Conservation (phyloP, 768 basidiomycete species). For the Russula olivacea region DNA sequence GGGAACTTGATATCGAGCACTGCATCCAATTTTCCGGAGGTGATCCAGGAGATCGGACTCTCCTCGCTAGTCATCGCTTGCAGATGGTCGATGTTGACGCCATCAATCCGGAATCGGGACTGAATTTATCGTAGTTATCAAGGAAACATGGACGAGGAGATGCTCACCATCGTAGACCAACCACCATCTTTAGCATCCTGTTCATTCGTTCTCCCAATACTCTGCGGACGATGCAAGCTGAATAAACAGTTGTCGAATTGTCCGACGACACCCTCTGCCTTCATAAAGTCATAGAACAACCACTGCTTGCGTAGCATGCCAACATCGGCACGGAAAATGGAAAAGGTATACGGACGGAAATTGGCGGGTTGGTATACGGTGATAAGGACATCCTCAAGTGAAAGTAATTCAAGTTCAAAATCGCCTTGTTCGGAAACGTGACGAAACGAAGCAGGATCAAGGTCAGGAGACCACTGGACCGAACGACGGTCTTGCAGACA, state of each 20-base stretch:
- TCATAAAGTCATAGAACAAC: slow-evolving; percentile 90
- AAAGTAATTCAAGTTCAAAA: slow-evolving; percentile 85
- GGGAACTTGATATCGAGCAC: slow-evolving; percentile 98
- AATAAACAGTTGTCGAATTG: slow-evolving; percentile 98
- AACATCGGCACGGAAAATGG: slow-evolving; percentile 91
- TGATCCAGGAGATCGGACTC: slow-evolving; percentile 96
- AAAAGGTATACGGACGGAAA: slow-evolving; percentile 88
- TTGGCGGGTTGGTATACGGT: slow-evolving; percentile 91
- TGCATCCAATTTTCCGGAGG: slow-evolving; percentile 91
- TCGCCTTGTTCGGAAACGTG: slow-evolving; percentile 71
- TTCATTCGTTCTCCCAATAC: slow-evolving; percentile 85
- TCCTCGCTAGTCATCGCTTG: slow-evolving; percentile 76
- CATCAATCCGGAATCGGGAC: slow-evolving; percentile 96
- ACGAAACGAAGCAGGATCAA: slow-evolving; percentile 76
- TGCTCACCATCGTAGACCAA: slow-evolving; percentile 39
- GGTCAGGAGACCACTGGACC: slow-evolving; percentile 78
- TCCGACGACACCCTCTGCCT: slow-evolving; percentile 90
- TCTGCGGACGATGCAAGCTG: slow-evolving; percentile 93
- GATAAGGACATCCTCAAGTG: slow-evolving; percentile 87
- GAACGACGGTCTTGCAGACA: slow-evolving; percentile 67
- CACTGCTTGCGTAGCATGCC: slow-evolving; percentile 82
- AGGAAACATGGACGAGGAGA: background rate
- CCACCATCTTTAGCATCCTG: slow-evolving; percentile 77
- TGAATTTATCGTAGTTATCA: slow-evolving; percentile 30
- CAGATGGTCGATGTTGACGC: slow-evolving; percentile 92